Conservation (phyloP, 2,329 filamentous ascomycete species). For the Didymosphaeria variabile region DNA sequence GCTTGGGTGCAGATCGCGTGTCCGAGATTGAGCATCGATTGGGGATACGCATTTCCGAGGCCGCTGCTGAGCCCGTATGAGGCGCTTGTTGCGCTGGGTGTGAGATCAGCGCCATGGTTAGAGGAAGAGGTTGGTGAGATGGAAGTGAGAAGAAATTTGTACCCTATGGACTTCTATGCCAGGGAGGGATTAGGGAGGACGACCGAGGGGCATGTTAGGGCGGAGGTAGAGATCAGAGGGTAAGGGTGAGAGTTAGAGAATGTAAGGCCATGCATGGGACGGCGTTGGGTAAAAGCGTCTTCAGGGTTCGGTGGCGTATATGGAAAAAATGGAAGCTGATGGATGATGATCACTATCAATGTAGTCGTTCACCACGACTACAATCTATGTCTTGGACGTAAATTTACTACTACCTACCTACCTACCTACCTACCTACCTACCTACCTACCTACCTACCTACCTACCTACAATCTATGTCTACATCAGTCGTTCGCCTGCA, state of each 20-base stretch:
- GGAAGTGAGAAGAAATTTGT: constrained; percentile 67
- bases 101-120: constrained; percentile 73
- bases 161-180: constrained; percentile 98
- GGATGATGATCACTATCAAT: background rate
- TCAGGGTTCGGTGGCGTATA: background rate
- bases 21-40: constrained; percentile 96
- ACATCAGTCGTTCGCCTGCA: too few relatives aligned
- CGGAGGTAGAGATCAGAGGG: constrained; percentile 22
- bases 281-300: constrained; percentile 11
- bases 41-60: constrained; percentile 93
- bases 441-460: too few relatives aligned
- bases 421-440: too few relatives aligned
- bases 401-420: too few relatives aligned
- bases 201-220: constrained; percentile 52
- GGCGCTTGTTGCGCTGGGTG: constrained; percentile 87
- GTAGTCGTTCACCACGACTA: background rate
- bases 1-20: constrained; percentile 99
- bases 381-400: too few relatives aligned
- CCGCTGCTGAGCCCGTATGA: constrained; percentile 95
- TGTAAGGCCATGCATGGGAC: background rate
- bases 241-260: background rate
- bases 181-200: constrained; percentile 89
- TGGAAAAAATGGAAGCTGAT: background rate
- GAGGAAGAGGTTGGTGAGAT: constrained; percentile 58
- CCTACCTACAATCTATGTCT: background rate